phyloP scores from a whole-genome alignment of 345 rosid genomes.

The Euphorbia tirucalli region DNA sequence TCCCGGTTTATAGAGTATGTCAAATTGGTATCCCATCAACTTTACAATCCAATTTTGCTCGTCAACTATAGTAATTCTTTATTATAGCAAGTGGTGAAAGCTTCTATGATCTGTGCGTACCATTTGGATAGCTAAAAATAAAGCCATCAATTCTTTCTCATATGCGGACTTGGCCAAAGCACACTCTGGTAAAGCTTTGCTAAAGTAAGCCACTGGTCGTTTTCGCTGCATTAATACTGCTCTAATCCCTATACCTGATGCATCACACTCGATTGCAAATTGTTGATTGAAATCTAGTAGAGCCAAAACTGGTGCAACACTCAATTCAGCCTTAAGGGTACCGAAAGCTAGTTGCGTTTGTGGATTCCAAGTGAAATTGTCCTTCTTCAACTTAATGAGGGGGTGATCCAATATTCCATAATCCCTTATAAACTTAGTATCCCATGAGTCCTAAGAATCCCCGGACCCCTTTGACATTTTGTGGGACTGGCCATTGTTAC shows the following conservation, averaged over 20 bases:
- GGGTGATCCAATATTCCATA: not conserved
- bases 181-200: not conserved
- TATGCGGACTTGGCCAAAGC: not conserved
- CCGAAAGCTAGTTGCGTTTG: not conserved
- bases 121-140: not conserved
- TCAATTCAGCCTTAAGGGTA: not conserved
- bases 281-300: not conserved
- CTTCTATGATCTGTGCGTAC: not conserved
- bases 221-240: not conserved
- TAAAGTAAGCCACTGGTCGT: not conserved
- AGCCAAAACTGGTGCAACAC: no score
- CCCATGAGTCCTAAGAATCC: not conserved
- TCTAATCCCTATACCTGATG: not conserved
- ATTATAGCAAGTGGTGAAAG: not conserved
- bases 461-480: not conserved
- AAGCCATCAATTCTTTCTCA: not conserved
- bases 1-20: not conserved
- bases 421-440: not conserved
- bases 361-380: not conserved
- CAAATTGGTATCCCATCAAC: not conserved
- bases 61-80: not conserved
- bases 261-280: not conserved
- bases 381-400: not conserved
- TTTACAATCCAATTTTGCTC: not conserved
- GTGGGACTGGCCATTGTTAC: not conserved